Evolutionary conservation across 2,329 filamentous ascomycete genomes (phyloP).

Genomic region (Fusarium staphyleae): DNA sequence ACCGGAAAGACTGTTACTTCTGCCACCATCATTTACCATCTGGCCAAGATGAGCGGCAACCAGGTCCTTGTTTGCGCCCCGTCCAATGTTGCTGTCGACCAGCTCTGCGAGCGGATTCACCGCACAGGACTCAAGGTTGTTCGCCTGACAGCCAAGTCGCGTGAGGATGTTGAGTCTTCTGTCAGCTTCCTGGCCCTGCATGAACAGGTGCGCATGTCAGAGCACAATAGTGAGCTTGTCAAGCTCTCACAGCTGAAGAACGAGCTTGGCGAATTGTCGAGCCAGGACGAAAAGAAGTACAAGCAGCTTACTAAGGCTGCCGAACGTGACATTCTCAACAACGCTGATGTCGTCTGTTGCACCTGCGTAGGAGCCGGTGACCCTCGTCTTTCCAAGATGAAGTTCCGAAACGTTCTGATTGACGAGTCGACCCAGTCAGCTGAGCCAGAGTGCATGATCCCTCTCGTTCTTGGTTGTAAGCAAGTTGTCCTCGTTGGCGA

Average conservation of each 20-base stretch:
- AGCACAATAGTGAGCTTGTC: constrained; percentile 90
- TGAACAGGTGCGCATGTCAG: constrained; percentile 96
- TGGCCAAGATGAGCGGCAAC: constrained; percentile 92
- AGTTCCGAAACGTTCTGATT: constrained; percentile 97
- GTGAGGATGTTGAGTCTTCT: constrained; percentile 98
- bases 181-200: constrained; percentile 95
- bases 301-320: constrained; percentile 93
- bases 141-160: constrained; percentile 96
- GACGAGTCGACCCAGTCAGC: constrained; percentile 98
- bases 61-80: constrained; percentile 96
- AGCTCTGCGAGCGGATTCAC: constrained; percentile 96
- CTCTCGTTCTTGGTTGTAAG: constrained; percentile 94
- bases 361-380: constrained; percentile 98
- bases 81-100: constrained; percentile 97
- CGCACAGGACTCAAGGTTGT: constrained; percentile 95
- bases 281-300: constrained; percentile 97
- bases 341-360: constrained; percentile 98
- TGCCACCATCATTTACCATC: constrained; percentile 96
- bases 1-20: constrained; percentile 99
- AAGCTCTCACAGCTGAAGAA: constrained; percentile 94
- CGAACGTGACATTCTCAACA: constrained; percentile 92
- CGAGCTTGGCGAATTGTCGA: constrained; percentile 89
- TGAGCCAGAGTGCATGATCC: constrained; percentile 99
- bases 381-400: constrained; percentile 93
- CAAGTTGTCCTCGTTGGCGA: constrained; percentile 98